Conservation (phyloP, 164 flowering plant genomes). For the Annona cherimola region DNA sequence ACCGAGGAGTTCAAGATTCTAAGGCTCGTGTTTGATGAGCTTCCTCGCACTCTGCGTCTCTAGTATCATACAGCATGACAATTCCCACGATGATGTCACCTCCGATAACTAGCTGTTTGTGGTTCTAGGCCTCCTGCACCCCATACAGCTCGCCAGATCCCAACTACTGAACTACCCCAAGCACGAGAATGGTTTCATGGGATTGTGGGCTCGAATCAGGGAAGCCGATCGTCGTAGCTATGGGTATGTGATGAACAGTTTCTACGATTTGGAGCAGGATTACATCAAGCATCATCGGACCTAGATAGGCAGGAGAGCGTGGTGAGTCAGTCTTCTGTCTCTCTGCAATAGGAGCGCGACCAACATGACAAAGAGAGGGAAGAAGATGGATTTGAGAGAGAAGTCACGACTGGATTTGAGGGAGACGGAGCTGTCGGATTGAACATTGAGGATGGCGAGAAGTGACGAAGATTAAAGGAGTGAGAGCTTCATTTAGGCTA, state of each 20-base stretch:
- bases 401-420: no score
- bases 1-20: constrained; percentile 27
- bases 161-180: constrained; percentile 4
- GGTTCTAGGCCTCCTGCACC: constrained; percentile 25
- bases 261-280: constrained; percentile 28
- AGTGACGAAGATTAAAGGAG: constrained; percentile 52
- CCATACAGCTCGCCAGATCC: constrained; percentile 16
- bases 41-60: constrained; percentile 19
- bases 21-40: constrained; percentile 24
- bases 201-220: not conserved
- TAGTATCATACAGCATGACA: not conserved
- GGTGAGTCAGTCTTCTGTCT: constrained; percentile 32
- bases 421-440: not conserved
- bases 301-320: constrained; percentile 10
- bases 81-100: constrained; percentile 11
- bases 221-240: constrained; percentile 11
- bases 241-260: constrained; percentile 31
- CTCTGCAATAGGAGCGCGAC: constrained; percentile 8
- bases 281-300: constrained; percentile 18
- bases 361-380: constrained; percentile 25
- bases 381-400: not conserved
- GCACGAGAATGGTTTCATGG: not conserved
- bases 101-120: constrained; percentile 18
- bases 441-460: constrained; percentile 56
- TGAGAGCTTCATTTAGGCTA: constrained; percentile 50